Conservation (phyloP, 768 basidiomycete species). For the Lentinula sp. region DNA sequence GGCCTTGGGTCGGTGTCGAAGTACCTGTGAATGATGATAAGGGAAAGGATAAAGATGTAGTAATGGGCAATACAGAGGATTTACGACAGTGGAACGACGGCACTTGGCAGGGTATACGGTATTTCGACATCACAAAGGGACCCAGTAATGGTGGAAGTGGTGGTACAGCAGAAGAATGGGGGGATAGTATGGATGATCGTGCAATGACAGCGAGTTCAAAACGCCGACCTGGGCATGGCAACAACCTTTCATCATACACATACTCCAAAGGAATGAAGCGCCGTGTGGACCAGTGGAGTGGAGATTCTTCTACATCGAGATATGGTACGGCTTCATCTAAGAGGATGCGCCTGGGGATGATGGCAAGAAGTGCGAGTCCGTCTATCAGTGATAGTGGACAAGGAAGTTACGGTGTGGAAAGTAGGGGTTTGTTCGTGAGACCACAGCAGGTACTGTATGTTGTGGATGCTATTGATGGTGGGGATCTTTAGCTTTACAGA, state of each 20-base stretch:
- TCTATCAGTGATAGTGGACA: slow-evolving; percentile 49
- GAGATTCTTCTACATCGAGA: slow-evolving; percentile 18
- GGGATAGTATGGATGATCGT: slow-evolving; percentile 16
- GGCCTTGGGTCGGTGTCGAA: slow-evolving; percentile 90
- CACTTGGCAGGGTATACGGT: slow-evolving; percentile 71
- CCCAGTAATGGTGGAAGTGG: slow-evolving; percentile 26
- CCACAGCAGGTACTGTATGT: slow-evolving; percentile 87
- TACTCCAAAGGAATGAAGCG: slow-evolving; percentile 26
- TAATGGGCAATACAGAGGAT: slow-evolving; percentile 6
- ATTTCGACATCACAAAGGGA: slow-evolving; percentile 61
- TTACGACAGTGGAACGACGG: slow-evolving; percentile 81
- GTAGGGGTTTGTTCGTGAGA: slow-evolving; percentile 74
- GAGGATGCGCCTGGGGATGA: slow-evolving; percentile 56
- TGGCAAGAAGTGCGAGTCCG: slow-evolving; percentile 64
- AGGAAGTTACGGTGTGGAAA: slow-evolving; percentile 37
- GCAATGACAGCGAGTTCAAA: slow-evolving; percentile 36
- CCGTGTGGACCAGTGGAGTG: slow-evolving; percentile 30
- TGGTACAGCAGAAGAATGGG: slow-evolving; percentile 40
- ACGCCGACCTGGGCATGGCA: slow-evolving; percentile 31
- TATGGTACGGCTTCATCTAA: slow-evolving; percentile 27
- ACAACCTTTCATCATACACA: slow-evolving; percentile 36
- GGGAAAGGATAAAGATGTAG: slow-evolving; percentile 17
- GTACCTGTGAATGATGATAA: slow-evolving; percentile 65
- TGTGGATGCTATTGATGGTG: slow-evolving; percentile 71
- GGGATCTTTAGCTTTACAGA: background rate